A percentile compares a stretch with the other conserved stretches of the same genome.
phyloP scores from a whole-genome alignment of 1,284 basidiomycete species.

The Mycosarcoma maydis region DNA sequence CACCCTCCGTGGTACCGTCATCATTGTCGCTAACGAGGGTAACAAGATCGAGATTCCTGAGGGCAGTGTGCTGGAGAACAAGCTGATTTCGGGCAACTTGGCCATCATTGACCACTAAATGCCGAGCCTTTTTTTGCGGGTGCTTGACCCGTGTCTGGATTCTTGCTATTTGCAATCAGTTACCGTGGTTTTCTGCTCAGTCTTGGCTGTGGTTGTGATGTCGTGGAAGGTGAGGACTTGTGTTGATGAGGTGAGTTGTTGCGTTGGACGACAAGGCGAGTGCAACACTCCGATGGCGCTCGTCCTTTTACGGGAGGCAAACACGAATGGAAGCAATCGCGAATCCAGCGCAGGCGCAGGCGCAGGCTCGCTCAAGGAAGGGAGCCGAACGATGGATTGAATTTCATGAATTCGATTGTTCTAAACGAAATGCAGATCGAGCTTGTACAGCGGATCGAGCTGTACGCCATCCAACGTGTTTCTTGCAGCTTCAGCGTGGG shows the following conservation, averaged over 20 bases:
- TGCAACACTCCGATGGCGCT: too few species aligned
- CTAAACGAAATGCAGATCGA: slow-evolving; percentile 4
- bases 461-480: slow-evolving; percentile 81
- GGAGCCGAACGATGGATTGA: slow-evolving; percentile 5
- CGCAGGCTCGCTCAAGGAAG: too few species aligned
- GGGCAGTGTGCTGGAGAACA: slow-evolving; percentile 92
- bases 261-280: too few species aligned
- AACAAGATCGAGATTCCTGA: slow-evolving; percentile 95
- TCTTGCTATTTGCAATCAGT: too few species aligned
- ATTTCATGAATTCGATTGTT: neutral
- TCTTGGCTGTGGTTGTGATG: too few species aligned
- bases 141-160: too few species aligned
- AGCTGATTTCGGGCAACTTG: slow-evolving; percentile 68
- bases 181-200: too few species aligned
- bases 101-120: slow-evolving; percentile 66
- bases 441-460: slow-evolving; percentile 73
- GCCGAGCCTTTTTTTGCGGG: neutral
- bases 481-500: slow-evolving; percentile 79
- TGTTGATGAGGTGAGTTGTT: too few species aligned
- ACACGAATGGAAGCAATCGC: too few species aligned
- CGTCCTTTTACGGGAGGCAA: too few species aligned
- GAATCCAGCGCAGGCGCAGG: too few species aligned
- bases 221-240: too few species aligned
- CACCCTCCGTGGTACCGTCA: slow-evolving; percentile 71
- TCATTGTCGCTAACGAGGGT: slow-evolving; percentile 86